Conservation (phyloP, 1,284 basidiomycete species). For the Microbotryum intermedium region DNA sequence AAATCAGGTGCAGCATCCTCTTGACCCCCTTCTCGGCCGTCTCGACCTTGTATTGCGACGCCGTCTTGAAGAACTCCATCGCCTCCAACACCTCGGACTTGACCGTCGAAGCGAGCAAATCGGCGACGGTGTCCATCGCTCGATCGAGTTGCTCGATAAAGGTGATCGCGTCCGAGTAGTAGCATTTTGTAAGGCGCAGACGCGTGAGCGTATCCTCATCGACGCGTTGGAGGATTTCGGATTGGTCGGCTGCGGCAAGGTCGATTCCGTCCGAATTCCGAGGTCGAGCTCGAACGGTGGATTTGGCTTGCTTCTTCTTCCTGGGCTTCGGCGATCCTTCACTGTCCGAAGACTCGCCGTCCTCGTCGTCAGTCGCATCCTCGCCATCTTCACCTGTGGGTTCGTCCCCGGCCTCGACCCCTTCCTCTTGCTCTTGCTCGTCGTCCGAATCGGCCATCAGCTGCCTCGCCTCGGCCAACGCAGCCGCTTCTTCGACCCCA, state of each 20-base stretch:
- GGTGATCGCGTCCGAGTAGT: slow-evolving; percentile 73
- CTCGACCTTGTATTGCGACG: slow-evolving; percentile 72
- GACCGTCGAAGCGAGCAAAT: slow-evolving; percentile 79
- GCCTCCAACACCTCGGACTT: slow-evolving; percentile 90
- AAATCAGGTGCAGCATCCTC: slow-evolving; percentile 95
- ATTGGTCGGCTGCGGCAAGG: slow-evolving; percentile 52
- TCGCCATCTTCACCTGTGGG: slow-evolving; percentile 38
- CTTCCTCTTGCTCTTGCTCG: slow-evolving; percentile 37
- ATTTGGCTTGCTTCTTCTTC: slow-evolving; percentile 4
- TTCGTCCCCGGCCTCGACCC: slow-evolving; percentile 24
- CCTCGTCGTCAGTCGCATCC: slow-evolving; percentile 38
- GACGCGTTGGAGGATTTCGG: slow-evolving; percentile 47
- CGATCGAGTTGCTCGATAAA: slow-evolving; percentile 78
- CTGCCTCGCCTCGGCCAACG: slow-evolving; percentile 35
- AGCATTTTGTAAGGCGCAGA: slow-evolving; percentile 73
- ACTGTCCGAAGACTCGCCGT: slow-evolving; percentile 36
- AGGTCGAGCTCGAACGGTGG: slow-evolving; percentile 8
- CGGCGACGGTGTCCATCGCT: slow-evolving; percentile 56
- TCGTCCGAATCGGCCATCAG: slow-evolving; percentile 38
- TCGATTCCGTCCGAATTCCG: slow-evolving; percentile 37
- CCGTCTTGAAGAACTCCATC: slow-evolving; percentile 87
- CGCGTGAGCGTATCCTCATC: slow-evolving; percentile 50
- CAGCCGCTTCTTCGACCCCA: slow-evolving; percentile 26
- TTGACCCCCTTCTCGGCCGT: slow-evolving; percentile 75
- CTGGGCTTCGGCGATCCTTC: slow-evolving; percentile 31